phyloP scores from a whole-genome alignment of 2,329 filamentous ascomycete species.

The Myriosclerotinia scirpicola region DNA sequence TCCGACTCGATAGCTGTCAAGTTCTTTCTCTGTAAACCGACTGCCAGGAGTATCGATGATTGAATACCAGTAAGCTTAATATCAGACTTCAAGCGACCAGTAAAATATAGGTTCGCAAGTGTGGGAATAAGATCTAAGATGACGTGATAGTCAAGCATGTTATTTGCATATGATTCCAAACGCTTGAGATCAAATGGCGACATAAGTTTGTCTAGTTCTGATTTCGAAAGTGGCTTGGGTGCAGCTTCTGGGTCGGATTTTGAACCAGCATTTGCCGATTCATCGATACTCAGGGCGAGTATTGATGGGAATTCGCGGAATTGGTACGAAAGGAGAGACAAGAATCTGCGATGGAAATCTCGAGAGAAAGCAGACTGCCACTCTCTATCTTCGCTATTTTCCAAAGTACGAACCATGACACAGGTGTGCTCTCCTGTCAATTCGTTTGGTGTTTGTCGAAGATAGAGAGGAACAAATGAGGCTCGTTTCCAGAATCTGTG shows the following conservation, averaged over 20 bases:
- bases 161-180: constrained; percentile 91
- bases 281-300: constrained; percentile 82
- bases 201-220: constrained; percentile 73
- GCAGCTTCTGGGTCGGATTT: constrained; percentile 60
- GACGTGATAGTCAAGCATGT: constrained; percentile 96
- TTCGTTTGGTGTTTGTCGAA: constrained; percentile 93
- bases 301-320: constrained; percentile 80
- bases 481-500: constrained; percentile 98
- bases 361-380: constrained; percentile 91
- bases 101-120: constrained; percentile 83
- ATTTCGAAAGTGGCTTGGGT: constrained; percentile 62
- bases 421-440: constrained; percentile 96
- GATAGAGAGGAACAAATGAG: constrained; percentile 83
- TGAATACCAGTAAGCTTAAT: constrained; percentile 81
- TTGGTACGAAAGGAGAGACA: constrained; percentile 85
- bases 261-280: constrained; percentile 74
- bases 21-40: constrained; percentile 88
- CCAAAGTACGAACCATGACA: constrained; percentile 88
- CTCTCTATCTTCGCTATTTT: constrained; percentile 63
- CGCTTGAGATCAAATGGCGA: constrained; percentile 94
- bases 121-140: constrained; percentile 88
- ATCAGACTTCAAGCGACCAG: constrained; percentile 64
- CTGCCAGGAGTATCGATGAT: constrained; percentile 80
- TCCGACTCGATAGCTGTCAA: constrained; percentile 80
- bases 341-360: constrained; percentile 94